Evolutionary conservation across 202 grass and related monocot genomes (phyloP).

Genomic region (Elaeis oleifera): DNA sequence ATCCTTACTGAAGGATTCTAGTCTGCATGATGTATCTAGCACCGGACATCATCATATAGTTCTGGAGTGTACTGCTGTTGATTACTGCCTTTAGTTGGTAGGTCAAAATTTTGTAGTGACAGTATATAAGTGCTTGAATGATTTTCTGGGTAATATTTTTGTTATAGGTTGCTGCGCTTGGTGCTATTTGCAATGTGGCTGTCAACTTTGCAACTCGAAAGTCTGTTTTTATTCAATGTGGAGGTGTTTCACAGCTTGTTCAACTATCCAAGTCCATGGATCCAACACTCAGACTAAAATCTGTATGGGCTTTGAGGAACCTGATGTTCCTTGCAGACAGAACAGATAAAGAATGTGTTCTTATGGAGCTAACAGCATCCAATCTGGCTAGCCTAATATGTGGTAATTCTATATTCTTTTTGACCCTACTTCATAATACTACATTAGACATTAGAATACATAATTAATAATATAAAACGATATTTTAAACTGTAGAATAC

Average conservation of each 20-base stretch:
- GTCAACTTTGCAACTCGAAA: slow-evolving; percentile 75
- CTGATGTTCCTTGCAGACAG: slow-evolving; percentile 84
- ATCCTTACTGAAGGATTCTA: no score
- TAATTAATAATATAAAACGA: background rate
- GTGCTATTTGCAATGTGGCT: slow-evolving; percentile 86
- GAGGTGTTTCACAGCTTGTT: slow-evolving; percentile 66
- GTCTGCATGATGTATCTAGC: no score
- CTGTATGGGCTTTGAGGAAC: slow-evolving; percentile 81
- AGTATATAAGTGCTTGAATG: background rate
- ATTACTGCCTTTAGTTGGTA: no score
- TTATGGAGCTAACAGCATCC: slow-evolving; percentile 63
- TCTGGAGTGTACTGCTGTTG: no score
- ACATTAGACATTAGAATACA: no score
- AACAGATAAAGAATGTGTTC: slow-evolving; percentile 78
- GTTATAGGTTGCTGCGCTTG: slow-evolving; percentile 74
- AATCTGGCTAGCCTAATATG: slow-evolving; percentile 77
- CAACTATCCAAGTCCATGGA: slow-evolving; percentile 80
- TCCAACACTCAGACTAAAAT: slow-evolving; percentile 72
- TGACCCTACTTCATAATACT: background rate
- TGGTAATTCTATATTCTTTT: slow-evolving; percentile 37
- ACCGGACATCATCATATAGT: no score
- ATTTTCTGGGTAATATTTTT: slow-evolving; percentile 7
- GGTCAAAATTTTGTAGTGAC: background rate
- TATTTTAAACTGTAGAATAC: background rate
- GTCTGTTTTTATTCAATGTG: slow-evolving; percentile 66